Conservation (phyloP, 2,329 filamentous ascomycete species). For the Juglanconis oblonga region DNA sequence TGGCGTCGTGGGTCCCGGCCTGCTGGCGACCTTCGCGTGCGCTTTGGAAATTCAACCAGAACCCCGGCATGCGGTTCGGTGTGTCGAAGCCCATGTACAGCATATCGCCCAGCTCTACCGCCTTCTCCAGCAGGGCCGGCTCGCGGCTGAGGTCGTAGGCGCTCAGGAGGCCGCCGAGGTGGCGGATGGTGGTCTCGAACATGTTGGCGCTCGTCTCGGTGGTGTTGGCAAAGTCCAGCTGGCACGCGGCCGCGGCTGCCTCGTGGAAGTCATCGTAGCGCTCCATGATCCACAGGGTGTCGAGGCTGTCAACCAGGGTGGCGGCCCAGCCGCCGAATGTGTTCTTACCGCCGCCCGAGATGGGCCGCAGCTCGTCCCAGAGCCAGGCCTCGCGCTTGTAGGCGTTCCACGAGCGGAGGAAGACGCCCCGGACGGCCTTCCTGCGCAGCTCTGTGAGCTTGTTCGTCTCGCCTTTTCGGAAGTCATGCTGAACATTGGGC, state of each 20-base stretch:
- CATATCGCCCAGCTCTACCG: slow-evolving; percentile 74
- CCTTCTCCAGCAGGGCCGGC: slow-evolving; percentile 69
- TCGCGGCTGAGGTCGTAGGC: slow-evolving; percentile 85
- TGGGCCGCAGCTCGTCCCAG: slow-evolving; percentile 80
- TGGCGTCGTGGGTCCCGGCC: slow-evolving; percentile 34
- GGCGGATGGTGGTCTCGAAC: slow-evolving; percentile 90
- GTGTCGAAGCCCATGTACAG: slow-evolving; percentile 59
- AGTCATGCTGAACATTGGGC: slow-evolving; percentile 72
- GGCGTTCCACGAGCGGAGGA: slow-evolving; percentile 69
- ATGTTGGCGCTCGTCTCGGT: slow-evolving; percentile 62
- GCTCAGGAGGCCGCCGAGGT: slow-evolving; percentile 79
- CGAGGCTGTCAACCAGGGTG: slow-evolving; percentile 77
- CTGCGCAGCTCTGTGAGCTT: slow-evolving; percentile 3
- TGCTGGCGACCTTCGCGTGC: slow-evolving; percentile 33
- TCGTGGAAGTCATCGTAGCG: slow-evolving; percentile 71
- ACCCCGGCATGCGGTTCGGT: slow-evolving; percentile 48
- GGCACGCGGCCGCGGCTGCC: slow-evolving; percentile 67
- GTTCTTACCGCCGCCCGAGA: slow-evolving; percentile 67
- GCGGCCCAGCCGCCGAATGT: slow-evolving; percentile 95
- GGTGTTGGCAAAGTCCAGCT: slow-evolving; percentile 78
- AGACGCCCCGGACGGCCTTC: slow-evolving; percentile 15
- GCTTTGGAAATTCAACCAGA: slow-evolving; percentile 51
- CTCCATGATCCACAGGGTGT: slow-evolving; percentile 85
- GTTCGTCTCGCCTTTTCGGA: slow-evolving; percentile 35
- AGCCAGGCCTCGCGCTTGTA: slow-evolving; percentile 79